Base-by-base conservation (phyloP, 305 asterid genomes). In the Withania somnifera region DNA sequence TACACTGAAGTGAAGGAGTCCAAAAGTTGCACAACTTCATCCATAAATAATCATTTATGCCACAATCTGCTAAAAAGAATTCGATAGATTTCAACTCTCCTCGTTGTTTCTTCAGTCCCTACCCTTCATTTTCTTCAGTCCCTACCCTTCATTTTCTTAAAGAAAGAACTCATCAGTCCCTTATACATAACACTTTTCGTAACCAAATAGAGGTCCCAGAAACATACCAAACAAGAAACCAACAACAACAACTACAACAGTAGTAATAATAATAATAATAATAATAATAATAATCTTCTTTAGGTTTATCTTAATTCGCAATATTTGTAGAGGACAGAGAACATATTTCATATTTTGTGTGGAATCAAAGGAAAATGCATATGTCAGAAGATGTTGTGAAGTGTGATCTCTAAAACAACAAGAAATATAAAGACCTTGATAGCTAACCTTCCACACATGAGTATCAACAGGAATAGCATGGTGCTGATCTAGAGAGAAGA, bases 391-490 rank as follows among this genome's bases (percentile, higher is more conserved):
- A 81, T 66, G 56, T 3, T 69, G 78, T n/a, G n/a, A n/a, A n/a
- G n/a, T n/a, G 6, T 36, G 11, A 64, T 47, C 78, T 30, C 54
- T 20, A 40, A 50, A 6, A 30, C 13, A 64, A 30, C 38, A 81
- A 42, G 51, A 56, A 64, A 54, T 34, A 19, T 66, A 47, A 7
- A 63, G 63, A 77, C 51, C 7, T 66, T 56, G 60, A 79, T 45
- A 47, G 81, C 87, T 82, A 81, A 95, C 99, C 98, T 93, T 79
- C 99, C 99, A 96, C 63, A 94, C 99, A 68, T 96, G 99, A 54
- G 98, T 96, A 87, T 96, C 99, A 24, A 96, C 98, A 9, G 99
- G 99, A 85, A 96, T 90, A 58, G 98, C 97, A 61, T 93, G 98
- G 86, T 96, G 99, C 83, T 96, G 97, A 87, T 96, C 99, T 56